A percentile compares a stretch with the other conserved stretches of the same genome.
phyloP scores from a whole-genome alignment of 169 alveolate genomes.

The Theileria annulata region DNA sequence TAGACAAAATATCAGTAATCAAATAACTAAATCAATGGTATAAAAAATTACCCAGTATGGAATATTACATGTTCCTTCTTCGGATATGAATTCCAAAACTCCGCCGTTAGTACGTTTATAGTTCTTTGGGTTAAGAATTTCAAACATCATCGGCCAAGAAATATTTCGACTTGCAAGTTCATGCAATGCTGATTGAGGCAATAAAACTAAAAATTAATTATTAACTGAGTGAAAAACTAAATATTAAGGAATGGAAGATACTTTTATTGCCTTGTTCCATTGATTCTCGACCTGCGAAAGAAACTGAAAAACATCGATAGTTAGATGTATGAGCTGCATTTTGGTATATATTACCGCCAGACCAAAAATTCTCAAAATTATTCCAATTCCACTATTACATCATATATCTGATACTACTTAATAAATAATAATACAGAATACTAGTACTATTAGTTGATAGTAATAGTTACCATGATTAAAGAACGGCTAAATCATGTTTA shows the following conservation, averaged over 20 bases:
- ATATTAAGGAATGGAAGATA: conserved; percentile 7
- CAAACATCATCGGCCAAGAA: conserved; percentile 87
- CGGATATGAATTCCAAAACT: conserved; percentile 91
- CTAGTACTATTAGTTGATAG: too few relatives aligned
- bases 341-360: conserved; percentile 16
- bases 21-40: background rate
- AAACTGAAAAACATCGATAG: conserved; percentile 83
- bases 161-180: conserved; percentile 83
- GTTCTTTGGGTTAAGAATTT: conserved; percentile 75
- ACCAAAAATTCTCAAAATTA: conserved; percentile 31
- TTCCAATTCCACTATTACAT: conserved; percentile 57
- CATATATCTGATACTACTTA: conserved; percentile 14
- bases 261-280: conserved; percentile 85
- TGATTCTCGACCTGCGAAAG: conserved; percentile 82
- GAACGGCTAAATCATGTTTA: too few relatives aligned
- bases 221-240: too few relatives aligned
- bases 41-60: conserved; percentile 86
- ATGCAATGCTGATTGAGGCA: conserved; percentile 83
- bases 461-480: too few relatives aligned
- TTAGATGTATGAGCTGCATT: conserved; percentile 63
- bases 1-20: background rate
- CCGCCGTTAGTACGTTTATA: conserved; percentile 88
- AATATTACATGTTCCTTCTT: conserved; percentile 90
- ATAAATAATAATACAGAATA: background rate
- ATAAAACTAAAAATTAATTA: conserved; percentile 44